Conservation (phyloP, 441 rosid genomes). For the Brassica balearica region DNA sequence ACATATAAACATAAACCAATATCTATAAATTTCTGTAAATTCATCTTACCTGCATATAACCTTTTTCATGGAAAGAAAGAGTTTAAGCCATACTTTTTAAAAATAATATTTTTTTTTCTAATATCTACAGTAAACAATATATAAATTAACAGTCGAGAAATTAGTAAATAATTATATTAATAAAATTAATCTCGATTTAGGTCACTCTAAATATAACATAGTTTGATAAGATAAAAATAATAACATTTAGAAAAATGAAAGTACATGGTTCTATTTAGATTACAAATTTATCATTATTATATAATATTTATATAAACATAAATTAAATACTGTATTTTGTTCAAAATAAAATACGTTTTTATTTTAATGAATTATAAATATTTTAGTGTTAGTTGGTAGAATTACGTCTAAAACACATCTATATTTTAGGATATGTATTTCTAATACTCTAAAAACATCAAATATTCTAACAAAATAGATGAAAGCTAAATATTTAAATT, state of each 20-base stretch:
- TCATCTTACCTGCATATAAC: background rate
- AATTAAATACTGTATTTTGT: background rate
- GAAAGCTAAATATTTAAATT: background rate
- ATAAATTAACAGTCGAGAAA: background rate
- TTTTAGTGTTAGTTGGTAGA: background rate
- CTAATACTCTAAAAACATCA: background rate
- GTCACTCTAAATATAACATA: background rate
- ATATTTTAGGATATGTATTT: background rate
- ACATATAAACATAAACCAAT: background rate
- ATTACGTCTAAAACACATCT: background rate
- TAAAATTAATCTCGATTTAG: background rate
- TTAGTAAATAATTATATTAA: too few relatives aligned
- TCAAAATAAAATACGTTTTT: background rate
- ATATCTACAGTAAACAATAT: background rate
- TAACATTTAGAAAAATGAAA: background rate
- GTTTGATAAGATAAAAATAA: background rate
- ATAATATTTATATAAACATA: background rate
- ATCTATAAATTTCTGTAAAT: background rate
- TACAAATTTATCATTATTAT: background rate
- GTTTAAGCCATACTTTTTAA: background rate
- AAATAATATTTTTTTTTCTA: background rate
- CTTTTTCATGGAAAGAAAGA: background rate
- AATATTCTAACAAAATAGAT: background rate
- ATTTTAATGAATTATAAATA: too few relatives aligned
- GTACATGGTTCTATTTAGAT: background rate